Percentiles rank a stretch among this genome's conserved stretches.
Conservation (phyloP, 371 early-diverging fungal species). For the Mucor saturninus region DNA sequence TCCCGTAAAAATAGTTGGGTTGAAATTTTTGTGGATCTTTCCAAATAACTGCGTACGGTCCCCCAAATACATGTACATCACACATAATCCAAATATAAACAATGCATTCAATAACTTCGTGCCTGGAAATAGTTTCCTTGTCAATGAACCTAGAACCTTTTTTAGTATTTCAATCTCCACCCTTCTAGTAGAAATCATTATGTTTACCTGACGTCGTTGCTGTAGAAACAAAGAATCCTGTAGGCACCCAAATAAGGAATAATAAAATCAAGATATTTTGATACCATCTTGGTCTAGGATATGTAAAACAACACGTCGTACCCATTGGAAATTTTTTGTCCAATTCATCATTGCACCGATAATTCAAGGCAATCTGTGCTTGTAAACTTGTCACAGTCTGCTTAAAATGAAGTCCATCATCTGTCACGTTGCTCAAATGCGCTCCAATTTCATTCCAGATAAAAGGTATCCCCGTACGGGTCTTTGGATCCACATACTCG, state of each 20-base stretch:
- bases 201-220: constrained; percentile 23
- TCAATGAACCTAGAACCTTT: neutral
- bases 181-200: no score
- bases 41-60: constrained; percentile 75
- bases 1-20: constrained; percentile 36
- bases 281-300: constrained; percentile 56
- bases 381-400: constrained; percentile 48
- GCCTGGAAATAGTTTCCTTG: constrained; percentile 4
- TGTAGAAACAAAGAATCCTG: constrained; percentile 34
- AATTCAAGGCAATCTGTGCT: constrained; percentile 67
- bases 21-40: constrained; percentile 68
- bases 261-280: constrained; percentile 44
- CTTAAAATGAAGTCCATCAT: constrained; percentile 69
- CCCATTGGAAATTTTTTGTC: constrained; percentile 54
- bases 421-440: constrained; percentile 44
- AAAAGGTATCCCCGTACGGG: constrained; percentile 50
- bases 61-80: constrained; percentile 64
- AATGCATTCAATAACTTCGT: constrained; percentile 27
- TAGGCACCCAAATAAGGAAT: constrained; percentile 50
- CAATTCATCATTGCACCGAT: constrained; percentile 54
- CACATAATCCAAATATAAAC: constrained; percentile 54
- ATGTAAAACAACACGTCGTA: constrained; percentile 68
- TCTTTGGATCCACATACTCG: constrained; percentile 11
- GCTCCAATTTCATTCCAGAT: constrained; percentile 58
- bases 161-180: neutral